Base-by-base conservation (phyloP, 2,329 filamentous ascomycete genomes). In the Cytospora piceicola region DNA sequence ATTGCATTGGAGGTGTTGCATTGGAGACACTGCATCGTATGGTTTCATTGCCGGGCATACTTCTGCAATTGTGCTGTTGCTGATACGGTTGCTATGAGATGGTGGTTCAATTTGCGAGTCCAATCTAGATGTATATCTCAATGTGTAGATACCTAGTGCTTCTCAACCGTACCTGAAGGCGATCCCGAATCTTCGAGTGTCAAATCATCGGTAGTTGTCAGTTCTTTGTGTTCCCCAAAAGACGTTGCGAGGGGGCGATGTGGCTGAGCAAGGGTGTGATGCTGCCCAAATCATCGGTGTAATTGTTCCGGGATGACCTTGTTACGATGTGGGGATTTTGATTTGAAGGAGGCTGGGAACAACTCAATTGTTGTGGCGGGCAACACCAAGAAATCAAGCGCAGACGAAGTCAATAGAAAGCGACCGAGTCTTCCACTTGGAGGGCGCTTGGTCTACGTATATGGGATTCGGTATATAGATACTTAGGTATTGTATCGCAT, bases 21-120 rank as follows among this genome's bases (percentile, higher is more conserved):
- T 75, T 76, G 74, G 74, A 29, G 27, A 71, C 64, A 61, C 69
- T 59, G 72, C 66, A 76, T 75, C 75, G 74, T 74, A 67, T 66
- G 68, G 58, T 49, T 46, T 62, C 58, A 20, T 39, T n/a, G 54
- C 29, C 27, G 20, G 46, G 7, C 11, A n/a, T 3, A 7, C 46
- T 49, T 24, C n/a, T 49, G 46, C 46, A 22, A 14, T 6, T 12
- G n/a, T 24, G n/a, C 11, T 49, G 27, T 29, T 29, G 27, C 27
- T 29, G 27, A 29, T 46, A 9, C n/a, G 12, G 51, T 42, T 32
- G 63, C 22, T 24, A 36, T 52, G 12, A 56, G 27, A 34, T n/a
- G 53, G 27, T 27, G 29, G 53, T 34, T 15, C 53, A 30, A 24
- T n/a, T 20, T 55, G n/a, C 24, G 24, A 29, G 52, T 27, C 17